A percentile compares a stretch with the other conserved stretches of the same genome.
Conservation (phyloP, 2,329 filamentous ascomycete genomes). For the Trichoderma gracile region DNA sequence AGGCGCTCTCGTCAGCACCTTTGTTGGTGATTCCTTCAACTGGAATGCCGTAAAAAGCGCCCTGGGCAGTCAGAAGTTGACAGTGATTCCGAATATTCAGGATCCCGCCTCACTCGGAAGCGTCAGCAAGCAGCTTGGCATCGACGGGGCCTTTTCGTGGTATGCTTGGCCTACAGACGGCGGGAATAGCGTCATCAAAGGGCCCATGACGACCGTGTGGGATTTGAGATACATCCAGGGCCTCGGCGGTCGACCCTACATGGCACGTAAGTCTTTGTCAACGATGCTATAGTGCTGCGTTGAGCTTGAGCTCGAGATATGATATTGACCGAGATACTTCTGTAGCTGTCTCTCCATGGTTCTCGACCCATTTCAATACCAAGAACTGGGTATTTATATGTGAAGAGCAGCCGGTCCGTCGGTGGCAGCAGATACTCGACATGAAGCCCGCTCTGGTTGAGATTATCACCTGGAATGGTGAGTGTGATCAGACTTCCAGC, state of each 20-base stretch:
- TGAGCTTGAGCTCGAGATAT: neutral
- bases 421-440: conserved; percentile 31
- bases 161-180: conserved; percentile 32
- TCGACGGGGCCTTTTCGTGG: conserved; percentile 32
- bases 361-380: conserved; percentile 32
- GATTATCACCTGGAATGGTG: conserved; percentile 31
- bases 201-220: conserved; percentile 31
- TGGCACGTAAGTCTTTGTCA: conserved; percentile 30
- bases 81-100: conserved; percentile 29
- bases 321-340: neutral
- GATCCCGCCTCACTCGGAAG: conserved; percentile 27
- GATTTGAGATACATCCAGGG: conserved; percentile 28
- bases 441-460: conserved; percentile 32
- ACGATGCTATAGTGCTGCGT: no score
- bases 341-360: conserved; percentile 33
- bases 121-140: conserved; percentile 23
- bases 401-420: conserved; percentile 31
- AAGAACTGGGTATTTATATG: conserved; percentile 33
- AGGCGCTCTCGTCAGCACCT: conserved; percentile 31
- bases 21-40: conserved; percentile 32
- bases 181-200: conserved; percentile 29
- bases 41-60: conserved; percentile 30
- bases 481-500: neutral
- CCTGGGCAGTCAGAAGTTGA: conserved; percentile 28
- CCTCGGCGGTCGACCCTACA: conserved; percentile 28